These are phyloP conservation scores for Straminergon stramineum DNA, from an alignment of 225 moss, liverwort and hornwort species.

Conservation along the genomic window DNA sequence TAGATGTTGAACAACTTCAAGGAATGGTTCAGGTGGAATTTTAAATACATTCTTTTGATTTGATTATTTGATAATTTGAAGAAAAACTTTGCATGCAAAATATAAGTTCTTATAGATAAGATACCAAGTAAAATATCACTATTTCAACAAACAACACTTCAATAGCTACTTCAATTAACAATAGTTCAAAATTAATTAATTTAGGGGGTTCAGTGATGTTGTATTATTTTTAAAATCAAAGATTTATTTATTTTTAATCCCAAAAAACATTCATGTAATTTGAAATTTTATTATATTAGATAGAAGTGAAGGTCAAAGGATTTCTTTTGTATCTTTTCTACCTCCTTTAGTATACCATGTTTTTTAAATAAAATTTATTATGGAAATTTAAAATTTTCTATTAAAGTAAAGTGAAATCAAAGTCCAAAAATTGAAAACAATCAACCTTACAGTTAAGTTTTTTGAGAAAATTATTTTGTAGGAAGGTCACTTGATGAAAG, in stretches of 20 bases:
- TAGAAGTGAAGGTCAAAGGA: not conserved
- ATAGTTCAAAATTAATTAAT: too few species aligned
- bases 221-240: not conserved
- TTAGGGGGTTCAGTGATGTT: too few species aligned
- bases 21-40: constrained; percentile 61
- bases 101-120: not conserved
- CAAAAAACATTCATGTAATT: too few species aligned
- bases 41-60: too few species aligned
- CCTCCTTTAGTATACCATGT: too few species aligned
- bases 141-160: not conserved
- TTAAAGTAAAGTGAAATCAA: not conserved
- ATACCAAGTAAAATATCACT: not conserved
- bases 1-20: constrained; percentile 57
- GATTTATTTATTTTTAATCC: not conserved
- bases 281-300: not conserved
- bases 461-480: not conserved
- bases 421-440: not conserved
- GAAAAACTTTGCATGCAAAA: not conserved
- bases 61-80: not conserved
- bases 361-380: too few species aligned
- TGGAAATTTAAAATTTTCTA: rapidly evolving
- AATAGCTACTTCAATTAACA: not conserved
- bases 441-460: too few species aligned
- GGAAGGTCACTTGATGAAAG: not conserved
- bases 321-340: not conserved